These are phyloP conservation scores for Trichoderma guizhouense DNA, from an alignment of 2,329 filamentous ascomycete genomes.

Conservation along the genomic window DNA sequence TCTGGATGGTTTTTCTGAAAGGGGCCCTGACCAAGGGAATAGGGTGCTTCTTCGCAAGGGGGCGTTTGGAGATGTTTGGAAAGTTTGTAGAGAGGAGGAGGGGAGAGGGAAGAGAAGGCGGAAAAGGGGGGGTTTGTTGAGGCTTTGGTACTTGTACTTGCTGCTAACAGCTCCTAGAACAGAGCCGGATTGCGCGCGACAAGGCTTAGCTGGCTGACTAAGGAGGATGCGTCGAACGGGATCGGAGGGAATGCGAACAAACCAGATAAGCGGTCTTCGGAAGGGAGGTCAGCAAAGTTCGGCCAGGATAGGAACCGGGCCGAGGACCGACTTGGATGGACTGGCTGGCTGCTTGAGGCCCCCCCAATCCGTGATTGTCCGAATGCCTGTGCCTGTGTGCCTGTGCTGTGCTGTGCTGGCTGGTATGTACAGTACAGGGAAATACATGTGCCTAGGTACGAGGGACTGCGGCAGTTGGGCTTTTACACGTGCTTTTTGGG, in stretches of 20 bases:
- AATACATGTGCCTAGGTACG: background rate
- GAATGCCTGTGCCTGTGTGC: background rate
- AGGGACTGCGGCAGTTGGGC: background rate
- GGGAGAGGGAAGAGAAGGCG: background rate
- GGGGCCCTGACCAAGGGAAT: conserved; percentile 97
- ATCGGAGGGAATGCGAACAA: conserved; percentile 3
- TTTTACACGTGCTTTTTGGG: conserved; percentile 4
- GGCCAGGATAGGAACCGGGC: conserved; percentile 4
- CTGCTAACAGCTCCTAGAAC: background rate
- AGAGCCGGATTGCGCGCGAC: conserved; percentile 9
- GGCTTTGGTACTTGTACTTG: conserved; percentile 15
- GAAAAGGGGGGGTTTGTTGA: conserved; percentile 4
- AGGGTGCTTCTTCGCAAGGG: conserved; percentile 77
- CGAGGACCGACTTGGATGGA: background rate
- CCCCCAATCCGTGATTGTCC: conserved; percentile 9
- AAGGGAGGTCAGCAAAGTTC: conserved; percentile 9
- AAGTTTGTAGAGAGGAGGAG: background rate
- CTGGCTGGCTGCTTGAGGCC: background rate
- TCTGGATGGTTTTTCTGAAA: conserved; percentile 46
- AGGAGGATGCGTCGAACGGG: background rate
- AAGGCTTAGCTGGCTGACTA: conserved; percentile 16
- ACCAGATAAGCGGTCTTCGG: background rate
- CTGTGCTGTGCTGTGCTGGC: too few relatives aligned
- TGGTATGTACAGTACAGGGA: background rate
- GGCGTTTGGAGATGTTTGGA: conserved; percentile 19